Percentiles rank a stretch among this genome's conserved stretches.
These are phyloP conservation scores for Eucalyptus globulus DNA, from an alignment of 345 rosid genomes.

Conservation along the genomic window DNA sequence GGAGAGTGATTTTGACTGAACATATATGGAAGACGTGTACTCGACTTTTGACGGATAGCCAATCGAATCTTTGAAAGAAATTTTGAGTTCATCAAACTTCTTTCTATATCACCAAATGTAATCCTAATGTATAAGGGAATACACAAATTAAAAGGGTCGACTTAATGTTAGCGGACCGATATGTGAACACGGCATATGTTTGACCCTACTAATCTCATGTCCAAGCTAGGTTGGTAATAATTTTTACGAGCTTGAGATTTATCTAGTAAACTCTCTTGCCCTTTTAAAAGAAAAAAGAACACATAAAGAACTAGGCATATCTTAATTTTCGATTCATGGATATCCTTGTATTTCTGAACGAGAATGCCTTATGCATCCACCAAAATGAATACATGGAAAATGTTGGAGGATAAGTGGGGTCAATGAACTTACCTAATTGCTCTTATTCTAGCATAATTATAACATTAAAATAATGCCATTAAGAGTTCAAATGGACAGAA, in stretches of 20 bases:
- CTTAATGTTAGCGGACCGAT: not conserved
- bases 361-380: not conserved
- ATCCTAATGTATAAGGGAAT: not conserved
- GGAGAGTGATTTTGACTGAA: not conserved
- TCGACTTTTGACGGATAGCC: too few relatives aligned
- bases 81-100: not conserved
- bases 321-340: too few relatives aligned
- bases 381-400: not conserved
- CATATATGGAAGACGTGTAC: too few relatives aligned
- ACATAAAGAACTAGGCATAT: not conserved
- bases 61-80: too few relatives aligned
- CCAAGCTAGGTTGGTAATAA: not conserved
- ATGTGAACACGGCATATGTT: too few relatives aligned
- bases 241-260: not conserved
- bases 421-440: not conserved
- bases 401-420: not conserved
- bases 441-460: not conserved
- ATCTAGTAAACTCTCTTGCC: not conserved
- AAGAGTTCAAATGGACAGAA: not conserved
- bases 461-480: not conserved
- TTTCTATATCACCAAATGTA: not conserved
- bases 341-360: not conserved
- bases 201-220: not conserved
- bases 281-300: not conserved
- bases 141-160: not conserved